These are phyloP conservation scores for Auriscalpium vulgare DNA, from an alignment of 768 basidiomycete genomes.

Conservation along the genomic window DNA sequence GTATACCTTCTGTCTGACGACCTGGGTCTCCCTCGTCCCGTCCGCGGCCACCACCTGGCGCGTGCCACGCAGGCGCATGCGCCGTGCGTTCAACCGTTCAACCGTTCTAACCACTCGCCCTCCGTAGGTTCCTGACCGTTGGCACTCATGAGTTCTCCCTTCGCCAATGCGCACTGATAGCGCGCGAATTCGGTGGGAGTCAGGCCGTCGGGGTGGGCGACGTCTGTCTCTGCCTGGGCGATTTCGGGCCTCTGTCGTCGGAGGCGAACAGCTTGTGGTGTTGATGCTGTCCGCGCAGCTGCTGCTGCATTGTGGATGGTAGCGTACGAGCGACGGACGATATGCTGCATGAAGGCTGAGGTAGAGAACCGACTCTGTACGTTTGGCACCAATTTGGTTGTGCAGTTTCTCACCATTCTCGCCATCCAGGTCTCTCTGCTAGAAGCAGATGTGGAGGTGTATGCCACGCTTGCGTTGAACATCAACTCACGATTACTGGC, in stretches of 20 bases:
- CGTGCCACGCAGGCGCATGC: slow-evolving; percentile 64
- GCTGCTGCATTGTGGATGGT: slow-evolving; percentile 33
- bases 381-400: too few relatives aligned
- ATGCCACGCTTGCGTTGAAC: slow-evolving; percentile 32
- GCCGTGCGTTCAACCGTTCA: slow-evolving; percentile 50
- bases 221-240: slow-evolving; percentile 32
- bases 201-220: slow-evolving; percentile 42
- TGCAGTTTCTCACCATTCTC: neutral
- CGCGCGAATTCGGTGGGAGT: slow-evolving; percentile 58
- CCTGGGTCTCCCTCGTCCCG: slow-evolving; percentile 37
- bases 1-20: slow-evolving; percentile 79
- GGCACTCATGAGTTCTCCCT: slow-evolving; percentile 36
- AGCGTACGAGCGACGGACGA: slow-evolving; percentile 33
- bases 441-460: slow-evolving; percentile 26
- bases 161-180: slow-evolving; percentile 50
- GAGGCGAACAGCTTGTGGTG: slow-evolving; percentile 64
- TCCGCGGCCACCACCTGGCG: slow-evolving; percentile 27
- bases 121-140: slow-evolving; percentile 33
- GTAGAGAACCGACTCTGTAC: neutral
- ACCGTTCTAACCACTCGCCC: slow-evolving; percentile 48
- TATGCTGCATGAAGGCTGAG: slow-evolving; percentile 8
- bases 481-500: slow-evolving; percentile 38
- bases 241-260: slow-evolving; percentile 45
- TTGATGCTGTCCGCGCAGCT: slow-evolving; percentile 55
- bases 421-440: slow-evolving; percentile 18